Percentiles rank a stretch among this genome's conserved stretches.
Conservation (phyloP, 2,329 filamentous ascomycete species). For the Fulvia fulva region DNA sequence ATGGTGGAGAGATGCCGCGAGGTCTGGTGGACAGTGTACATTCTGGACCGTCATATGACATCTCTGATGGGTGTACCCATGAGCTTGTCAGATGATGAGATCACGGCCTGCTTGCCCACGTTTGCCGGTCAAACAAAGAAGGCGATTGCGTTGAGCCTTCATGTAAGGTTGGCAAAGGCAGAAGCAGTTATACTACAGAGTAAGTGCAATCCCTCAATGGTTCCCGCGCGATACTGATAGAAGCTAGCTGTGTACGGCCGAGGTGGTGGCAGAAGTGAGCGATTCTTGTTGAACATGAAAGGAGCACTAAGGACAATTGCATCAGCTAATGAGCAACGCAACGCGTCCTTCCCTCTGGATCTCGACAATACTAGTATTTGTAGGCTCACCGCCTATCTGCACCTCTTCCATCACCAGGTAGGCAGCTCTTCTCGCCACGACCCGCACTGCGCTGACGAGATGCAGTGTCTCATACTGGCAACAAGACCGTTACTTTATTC, state of each 20-base stretch:
- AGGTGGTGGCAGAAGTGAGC: conserved; percentile 16
- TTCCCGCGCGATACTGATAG: neutral
- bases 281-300: conserved; percentile 23
- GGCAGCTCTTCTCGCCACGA: neutral
- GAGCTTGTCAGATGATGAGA: conserved; percentile 49
- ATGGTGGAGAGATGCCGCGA: conserved; percentile 47
- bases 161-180: conserved; percentile 46
- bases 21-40: conserved; percentile 54
- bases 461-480: conserved; percentile 11
- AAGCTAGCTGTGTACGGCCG: conserved; percentile 21
- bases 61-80: conserved; percentile 52
- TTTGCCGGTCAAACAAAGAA: conserved; percentile 40
- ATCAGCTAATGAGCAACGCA: conserved; percentile 20
- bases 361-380: conserved; percentile 5
- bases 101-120: conserved; percentile 45
- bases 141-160: conserved; percentile 41
- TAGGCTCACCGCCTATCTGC: conserved; percentile 22
- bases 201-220: conserved; percentile 27
- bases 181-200: conserved; percentile 45
- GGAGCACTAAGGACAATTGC: conserved; percentile 22
- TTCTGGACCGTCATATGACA: conserved; percentile 53
- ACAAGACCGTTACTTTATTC: conserved; percentile 11
- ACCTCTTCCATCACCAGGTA: conserved; percentile 26
- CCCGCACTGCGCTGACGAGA: neutral
- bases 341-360: conserved; percentile 16